Evolutionary conservation across 768 basidiomycete genomes (phyloP).

Genomic region (Hebeloma cylindrosporum): DNA sequence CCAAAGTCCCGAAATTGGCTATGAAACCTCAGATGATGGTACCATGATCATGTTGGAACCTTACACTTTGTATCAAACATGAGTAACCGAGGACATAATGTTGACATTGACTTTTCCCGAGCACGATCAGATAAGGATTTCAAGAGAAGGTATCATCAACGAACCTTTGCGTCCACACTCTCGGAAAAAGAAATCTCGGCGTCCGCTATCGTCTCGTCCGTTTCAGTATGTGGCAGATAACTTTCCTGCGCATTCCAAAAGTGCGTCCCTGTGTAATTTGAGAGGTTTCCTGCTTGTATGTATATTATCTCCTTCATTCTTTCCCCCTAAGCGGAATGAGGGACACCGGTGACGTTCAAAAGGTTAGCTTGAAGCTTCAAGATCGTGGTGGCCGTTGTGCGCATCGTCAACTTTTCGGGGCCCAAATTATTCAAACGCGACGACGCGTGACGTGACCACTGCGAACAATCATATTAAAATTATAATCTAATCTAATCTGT

Average conservation of each 20-base stretch:
- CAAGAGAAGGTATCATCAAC: constrained; percentile 17
- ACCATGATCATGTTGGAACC: constrained; percentile 3
- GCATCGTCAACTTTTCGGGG: too few relatives aligned
- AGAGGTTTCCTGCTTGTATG: constrained; percentile 66
- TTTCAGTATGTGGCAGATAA: constrained; percentile 56
- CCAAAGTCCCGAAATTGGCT: constrained; percentile 70
- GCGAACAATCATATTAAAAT: too few relatives aligned
- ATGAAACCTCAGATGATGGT: constrained; percentile 5
- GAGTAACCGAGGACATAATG: constrained; percentile 62
- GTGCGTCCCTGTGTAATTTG: constrained; percentile 73
- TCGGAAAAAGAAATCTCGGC: constrained; percentile 69
- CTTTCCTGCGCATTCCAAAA: constrained; percentile 83
- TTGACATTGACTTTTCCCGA: constrained; percentile 47
- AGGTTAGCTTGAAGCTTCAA: too few relatives aligned
- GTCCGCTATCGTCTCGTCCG: constrained; percentile 43
- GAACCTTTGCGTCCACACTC: constrained; percentile 49
- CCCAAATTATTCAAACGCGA: too few relatives aligned
- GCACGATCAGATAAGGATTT: constrained; percentile 3
- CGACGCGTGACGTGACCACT: too few relatives aligned
- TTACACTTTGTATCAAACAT: constrained; percentile 61
- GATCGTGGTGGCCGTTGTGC: too few relatives aligned
- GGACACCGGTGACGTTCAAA: too few relatives aligned
- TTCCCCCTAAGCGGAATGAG: neutral
- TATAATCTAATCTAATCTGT: too few relatives aligned
- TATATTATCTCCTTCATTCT: constrained; percentile 78